These are phyloP conservation scores for Taxillus chinensis DNA, from an alignment of 164 flowering plant genomes.

Conservation along the genomic window DNA sequence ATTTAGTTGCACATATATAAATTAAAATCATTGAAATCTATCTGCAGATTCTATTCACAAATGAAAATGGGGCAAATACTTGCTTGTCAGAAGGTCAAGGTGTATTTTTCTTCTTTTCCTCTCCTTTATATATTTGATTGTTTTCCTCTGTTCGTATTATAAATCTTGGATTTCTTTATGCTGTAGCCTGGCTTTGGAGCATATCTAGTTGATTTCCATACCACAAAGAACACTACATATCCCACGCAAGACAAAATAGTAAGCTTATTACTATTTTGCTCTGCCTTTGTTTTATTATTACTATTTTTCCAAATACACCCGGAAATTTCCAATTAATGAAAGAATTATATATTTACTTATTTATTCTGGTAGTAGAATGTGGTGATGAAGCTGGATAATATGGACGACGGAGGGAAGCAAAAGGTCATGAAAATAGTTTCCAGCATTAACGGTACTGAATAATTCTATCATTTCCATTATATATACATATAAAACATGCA, in stretches of 20 bases:
- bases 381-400: too few relatives aligned
- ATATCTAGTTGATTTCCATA: slow-evolving; percentile 38
- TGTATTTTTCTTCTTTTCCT: slow-evolving; percentile 5
- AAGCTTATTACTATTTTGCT: slow-evolving; percentile 17
- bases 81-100: slow-evolving; percentile 58
- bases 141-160: not conserved
- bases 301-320: too few relatives aligned
- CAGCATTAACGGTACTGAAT: too few relatives aligned
- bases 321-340: too few relatives aligned
- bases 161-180: slow-evolving; percentile 3
- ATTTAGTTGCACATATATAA: not conserved
- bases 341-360: too few relatives aligned
- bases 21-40: not conserved
- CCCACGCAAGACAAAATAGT: slow-evolving; percentile 44
- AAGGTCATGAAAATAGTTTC: too few relatives aligned
- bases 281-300: too few relatives aligned
- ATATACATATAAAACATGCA: too few relatives aligned
- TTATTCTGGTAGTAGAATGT: too few relatives aligned
- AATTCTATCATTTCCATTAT: too few relatives aligned
- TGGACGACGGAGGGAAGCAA: too few relatives aligned
- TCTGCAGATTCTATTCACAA: slow-evolving; percentile 58
- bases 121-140: not conserved
- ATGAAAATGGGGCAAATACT: slow-evolving; percentile 53
- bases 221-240: slow-evolving; percentile 28
- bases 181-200: slow-evolving; percentile 59